Conservation (phyloP, 805 yeast genomes). For the Starmerella floris region DNA sequence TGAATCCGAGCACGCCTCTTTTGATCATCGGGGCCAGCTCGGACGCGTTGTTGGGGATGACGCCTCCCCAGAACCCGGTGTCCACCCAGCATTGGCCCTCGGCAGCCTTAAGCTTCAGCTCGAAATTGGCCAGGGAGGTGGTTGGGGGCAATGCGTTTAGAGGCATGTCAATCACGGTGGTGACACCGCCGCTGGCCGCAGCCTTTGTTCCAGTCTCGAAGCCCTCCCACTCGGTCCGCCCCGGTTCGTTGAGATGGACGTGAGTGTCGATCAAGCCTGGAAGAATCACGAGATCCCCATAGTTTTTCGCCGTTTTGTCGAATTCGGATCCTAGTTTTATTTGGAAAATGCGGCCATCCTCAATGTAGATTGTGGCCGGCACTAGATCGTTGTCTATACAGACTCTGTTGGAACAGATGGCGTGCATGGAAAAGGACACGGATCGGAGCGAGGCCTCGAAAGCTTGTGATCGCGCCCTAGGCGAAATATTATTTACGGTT, state of each 20-base stretch:
- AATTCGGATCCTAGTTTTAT: slow-evolving; percentile 24
- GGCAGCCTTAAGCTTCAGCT: slow-evolving; percentile 67
- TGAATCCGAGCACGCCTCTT: slow-evolving; percentile 88
- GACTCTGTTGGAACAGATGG: slow-evolving; percentile 18
- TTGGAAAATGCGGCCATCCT: slow-evolving; percentile 46
- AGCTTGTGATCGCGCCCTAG: too few species aligned
- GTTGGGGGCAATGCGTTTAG: slow-evolving; percentile 93
- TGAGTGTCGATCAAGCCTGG: slow-evolving; percentile 93
- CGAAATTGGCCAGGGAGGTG: slow-evolving; percentile 64
- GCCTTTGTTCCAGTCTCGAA: slow-evolving; percentile 92
- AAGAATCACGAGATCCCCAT: slow-evolving; percentile 51
- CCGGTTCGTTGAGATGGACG: slow-evolving; percentile 92
- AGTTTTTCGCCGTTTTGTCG: slow-evolving; percentile 34
- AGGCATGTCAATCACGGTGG: slow-evolving; percentile 94
- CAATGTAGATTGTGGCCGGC: slow-evolving; percentile 25
- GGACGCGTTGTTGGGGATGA: slow-evolving; percentile 62
- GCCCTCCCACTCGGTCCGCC: slow-evolving; percentile 98
- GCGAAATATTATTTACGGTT: too few species aligned
- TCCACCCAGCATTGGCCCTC: slow-evolving; percentile 78
- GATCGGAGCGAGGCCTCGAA: too few species aligned
- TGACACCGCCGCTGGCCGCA: slow-evolving; percentile 92
- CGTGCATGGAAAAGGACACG: too few species aligned
- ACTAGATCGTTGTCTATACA: slow-evolving; percentile 19
- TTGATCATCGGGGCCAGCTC: slow-evolving; percentile 62
- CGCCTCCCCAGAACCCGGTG: slow-evolving; percentile 93